A percentile compares a stretch with the other conserved stretches of the same genome.
Evolutionary conservation across 345 rosid species (phyloP).

Genomic region (Laguncularia racemosa): DNA sequence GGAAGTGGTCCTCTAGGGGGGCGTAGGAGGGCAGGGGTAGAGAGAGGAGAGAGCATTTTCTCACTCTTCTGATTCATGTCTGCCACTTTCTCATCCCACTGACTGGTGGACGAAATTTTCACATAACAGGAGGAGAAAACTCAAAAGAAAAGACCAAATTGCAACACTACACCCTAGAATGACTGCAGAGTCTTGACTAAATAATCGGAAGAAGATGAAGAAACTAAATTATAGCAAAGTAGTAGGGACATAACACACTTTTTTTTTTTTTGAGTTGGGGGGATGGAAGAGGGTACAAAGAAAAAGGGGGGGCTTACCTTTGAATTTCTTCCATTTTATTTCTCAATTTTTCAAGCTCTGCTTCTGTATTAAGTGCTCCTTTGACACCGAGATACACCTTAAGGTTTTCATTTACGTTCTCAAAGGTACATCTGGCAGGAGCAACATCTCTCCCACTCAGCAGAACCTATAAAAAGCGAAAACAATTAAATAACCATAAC

Average conservation of each 20-base stretch:
- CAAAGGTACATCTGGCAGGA: conserved; percentile 68
- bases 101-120: too few species aligned
- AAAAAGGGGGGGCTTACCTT: conserved; percentile 33
- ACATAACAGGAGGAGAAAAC: neutral
- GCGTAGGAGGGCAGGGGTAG: too few species aligned
- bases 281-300: too few species aligned
- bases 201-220: too few species aligned
- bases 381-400: conserved; percentile 71
- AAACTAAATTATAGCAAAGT: too few species aligned
- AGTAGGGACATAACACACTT: too few species aligned
- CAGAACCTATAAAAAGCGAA: conserved; percentile 45
- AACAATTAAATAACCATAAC: neutral
- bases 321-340: conserved; percentile 59
- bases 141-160: neutral
- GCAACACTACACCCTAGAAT: neutral
- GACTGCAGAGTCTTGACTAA: too few species aligned
- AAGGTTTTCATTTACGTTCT: conserved; percentile 77
- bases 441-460: conserved; percentile 54
- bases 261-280: too few species aligned
- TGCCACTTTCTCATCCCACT: too few species aligned
- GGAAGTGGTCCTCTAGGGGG: too few species aligned
- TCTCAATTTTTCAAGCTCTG: conserved; percentile 61
- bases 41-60: too few species aligned
- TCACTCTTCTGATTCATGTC: too few species aligned
- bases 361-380: conserved; percentile 50